Percentiles rank a stretch among this genome's conserved stretches.
These are phyloP conservation scores for Tausonia pullulans DNA, from an alignment of 1,284 basidiomycete species.

Conservation along the genomic window DNA sequence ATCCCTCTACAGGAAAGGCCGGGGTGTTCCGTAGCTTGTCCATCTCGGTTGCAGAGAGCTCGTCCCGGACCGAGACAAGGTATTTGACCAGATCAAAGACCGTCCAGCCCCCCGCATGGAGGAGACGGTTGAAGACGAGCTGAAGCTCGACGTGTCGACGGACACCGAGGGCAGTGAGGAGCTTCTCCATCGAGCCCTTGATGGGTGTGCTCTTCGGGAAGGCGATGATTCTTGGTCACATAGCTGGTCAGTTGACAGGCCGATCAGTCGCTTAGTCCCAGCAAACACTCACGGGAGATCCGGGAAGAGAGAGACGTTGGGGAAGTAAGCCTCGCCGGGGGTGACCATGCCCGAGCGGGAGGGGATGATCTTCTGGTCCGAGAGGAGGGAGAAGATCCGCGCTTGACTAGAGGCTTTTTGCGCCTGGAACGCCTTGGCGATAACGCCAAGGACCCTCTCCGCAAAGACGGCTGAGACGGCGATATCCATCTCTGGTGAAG, in stretches of 20 bases:
- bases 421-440: conserved; percentile 65
- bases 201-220: conserved; percentile 56
- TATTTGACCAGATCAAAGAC: conserved; percentile 69
- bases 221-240: conserved; percentile 44
- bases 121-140: conserved; percentile 76
- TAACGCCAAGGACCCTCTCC: conserved; percentile 61
- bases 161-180: conserved; percentile 70
- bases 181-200: conserved; percentile 64
- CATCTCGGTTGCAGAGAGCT: conserved; percentile 56
- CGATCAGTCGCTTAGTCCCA: neutral
- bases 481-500: conserved; percentile 30
- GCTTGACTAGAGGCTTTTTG: conserved; percentile 39
- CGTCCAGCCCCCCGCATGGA: conserved; percentile 73
- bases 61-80: conserved; percentile 70
- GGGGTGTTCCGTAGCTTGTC: conserved; percentile 64
- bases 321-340: conserved; percentile 75
- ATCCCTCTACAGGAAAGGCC: conserved; percentile 20
- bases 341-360: conserved; percentile 57
- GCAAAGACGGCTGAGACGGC: conserved; percentile 59
- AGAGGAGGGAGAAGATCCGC: conserved; percentile 46
- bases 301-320: conserved; percentile 73
- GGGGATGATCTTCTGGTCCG: conserved; percentile 63
- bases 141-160: conserved; percentile 85
- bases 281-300: conserved; percentile 50
- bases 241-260: neutral